phyloP scores from a whole-genome alignment of 192 early-diverging fungal genomes.

The Backusella macrospora region DNA sequence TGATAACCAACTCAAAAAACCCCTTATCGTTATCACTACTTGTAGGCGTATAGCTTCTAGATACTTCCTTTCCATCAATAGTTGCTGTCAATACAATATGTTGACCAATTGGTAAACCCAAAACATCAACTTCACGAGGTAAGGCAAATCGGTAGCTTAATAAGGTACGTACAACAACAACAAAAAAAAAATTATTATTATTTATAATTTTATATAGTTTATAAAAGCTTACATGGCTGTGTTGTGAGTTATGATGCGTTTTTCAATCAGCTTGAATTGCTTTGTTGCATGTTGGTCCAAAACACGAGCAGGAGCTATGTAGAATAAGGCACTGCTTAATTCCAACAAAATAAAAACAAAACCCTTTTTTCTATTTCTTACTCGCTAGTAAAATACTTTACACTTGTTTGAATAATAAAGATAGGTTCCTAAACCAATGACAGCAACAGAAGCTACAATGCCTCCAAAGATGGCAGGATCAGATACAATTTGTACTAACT shows the following conservation, averaged over 20 bases:
- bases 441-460: conserved; percentile 12
- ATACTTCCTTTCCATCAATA: conserved; percentile 30
- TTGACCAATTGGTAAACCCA: conserved; percentile 88
- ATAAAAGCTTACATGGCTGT: conserved; percentile 23
- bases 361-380: not conserved
- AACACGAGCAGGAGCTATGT: conserved; percentile 17
- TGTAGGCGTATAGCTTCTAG: conserved; percentile 66
- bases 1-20: conserved; percentile 73
- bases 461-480: conserved; percentile 22
- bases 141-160: conserved; percentile 82
- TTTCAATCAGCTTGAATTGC: conserved; percentile 28
- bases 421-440: conserved; percentile 6
- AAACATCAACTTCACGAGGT: conserved; percentile 54
- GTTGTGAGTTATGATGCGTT: conserved; percentile 18
- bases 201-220: not conserved
- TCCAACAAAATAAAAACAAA: not conserved
- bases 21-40: conserved; percentile 50
- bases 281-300: conserved; percentile 25
- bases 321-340: not conserved
- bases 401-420: conserved; percentile 10
- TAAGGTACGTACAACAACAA: too few relatives aligned
- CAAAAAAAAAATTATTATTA: not conserved
- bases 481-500: conserved; percentile 21
- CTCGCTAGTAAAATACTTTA: not conserved
- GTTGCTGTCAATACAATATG: conserved; percentile 26